phyloP scores from a whole-genome alignment of 305 asterid genomes.

The Ajuga reptans region DNA sequence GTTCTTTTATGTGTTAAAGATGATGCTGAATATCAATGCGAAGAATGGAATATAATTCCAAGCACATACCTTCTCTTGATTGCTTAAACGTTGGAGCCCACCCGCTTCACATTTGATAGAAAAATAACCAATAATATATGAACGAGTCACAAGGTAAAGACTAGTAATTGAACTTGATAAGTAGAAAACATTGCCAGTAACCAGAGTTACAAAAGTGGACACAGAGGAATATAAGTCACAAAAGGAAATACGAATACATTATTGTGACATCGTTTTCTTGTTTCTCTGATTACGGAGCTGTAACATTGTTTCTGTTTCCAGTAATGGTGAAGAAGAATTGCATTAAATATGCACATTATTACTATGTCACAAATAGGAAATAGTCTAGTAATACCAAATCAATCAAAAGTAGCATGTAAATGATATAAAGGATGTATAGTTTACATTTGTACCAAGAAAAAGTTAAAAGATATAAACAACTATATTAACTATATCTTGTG shows the following conservation, averaged over 20 bases:
- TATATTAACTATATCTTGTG: conserved; percentile 12
- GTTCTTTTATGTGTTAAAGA: not conserved
- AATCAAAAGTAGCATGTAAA: not conserved
- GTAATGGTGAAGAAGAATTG: not conserved
- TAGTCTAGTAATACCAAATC: not conserved
- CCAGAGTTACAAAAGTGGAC: not conserved
- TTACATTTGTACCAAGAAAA: not conserved
- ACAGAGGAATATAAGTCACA: not conserved
- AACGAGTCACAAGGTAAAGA: conserved; percentile 4
- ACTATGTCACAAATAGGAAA: not conserved
- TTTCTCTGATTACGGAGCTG: not conserved
- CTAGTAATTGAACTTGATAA: not conserved
- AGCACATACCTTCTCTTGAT: not conserved
- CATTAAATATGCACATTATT: not conserved
- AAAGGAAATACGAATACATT: not conserved
- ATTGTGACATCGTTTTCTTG: not conserved
- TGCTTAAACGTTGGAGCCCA: not conserved
- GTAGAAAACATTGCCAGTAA: not conserved
- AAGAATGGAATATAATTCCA: not conserved
- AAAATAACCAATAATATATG: conserved; percentile 2
- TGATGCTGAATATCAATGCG: not conserved
- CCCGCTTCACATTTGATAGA: not conserved
- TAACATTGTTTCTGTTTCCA: not conserved
- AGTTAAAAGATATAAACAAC: not conserved
- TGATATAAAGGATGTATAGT: not conserved